These are phyloP conservation scores for Bremia lactucae DNA, from an alignment of 352 stramenopile species.

Conservation along the genomic window DNA sequence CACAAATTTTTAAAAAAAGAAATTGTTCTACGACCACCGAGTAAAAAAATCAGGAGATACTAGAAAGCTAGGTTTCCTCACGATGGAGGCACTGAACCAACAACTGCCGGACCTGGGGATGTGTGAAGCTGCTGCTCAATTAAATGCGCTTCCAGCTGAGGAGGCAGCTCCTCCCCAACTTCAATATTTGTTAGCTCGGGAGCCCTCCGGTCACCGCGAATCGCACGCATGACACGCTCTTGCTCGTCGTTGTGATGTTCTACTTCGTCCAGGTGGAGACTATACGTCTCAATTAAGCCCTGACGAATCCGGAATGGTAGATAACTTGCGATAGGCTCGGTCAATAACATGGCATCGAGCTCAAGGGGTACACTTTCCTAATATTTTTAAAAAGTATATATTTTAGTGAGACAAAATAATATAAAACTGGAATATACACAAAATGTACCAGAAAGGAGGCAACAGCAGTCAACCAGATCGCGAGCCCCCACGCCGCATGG, in stretches of 20 bases:
- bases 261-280: constrained; percentile 75
- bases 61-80: constrained; percentile 8
- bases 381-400: no score
- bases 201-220: constrained; percentile 46
- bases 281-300: constrained; percentile 83
- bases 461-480: constrained; percentile 78
- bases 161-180: constrained; percentile 22
- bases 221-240: constrained; percentile 70
- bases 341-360: constrained; percentile 75
- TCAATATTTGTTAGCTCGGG: constrained; percentile 18
- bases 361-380: constrained; percentile 81
- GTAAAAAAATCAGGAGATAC: constrained; percentile 3
- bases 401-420: no score
- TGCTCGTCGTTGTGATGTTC: constrained; percentile 77
- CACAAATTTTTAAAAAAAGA: no score
- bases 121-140: constrained; percentile 27
- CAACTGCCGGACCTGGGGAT: constrained; percentile 9
- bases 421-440: not conserved
- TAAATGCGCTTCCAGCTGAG: constrained; percentile 23
- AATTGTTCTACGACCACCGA: no score
- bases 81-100: constrained; percentile 9
- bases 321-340: constrained; percentile 70
- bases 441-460: constrained; percentile 70
- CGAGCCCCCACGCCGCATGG: constrained; percentile 68
- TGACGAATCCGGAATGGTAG: constrained; percentile 79